These are phyloP conservation scores for Phanerochaete carnosa DNA, from an alignment of 768 basidiomycete species.

Conservation along the genomic window DNA sequence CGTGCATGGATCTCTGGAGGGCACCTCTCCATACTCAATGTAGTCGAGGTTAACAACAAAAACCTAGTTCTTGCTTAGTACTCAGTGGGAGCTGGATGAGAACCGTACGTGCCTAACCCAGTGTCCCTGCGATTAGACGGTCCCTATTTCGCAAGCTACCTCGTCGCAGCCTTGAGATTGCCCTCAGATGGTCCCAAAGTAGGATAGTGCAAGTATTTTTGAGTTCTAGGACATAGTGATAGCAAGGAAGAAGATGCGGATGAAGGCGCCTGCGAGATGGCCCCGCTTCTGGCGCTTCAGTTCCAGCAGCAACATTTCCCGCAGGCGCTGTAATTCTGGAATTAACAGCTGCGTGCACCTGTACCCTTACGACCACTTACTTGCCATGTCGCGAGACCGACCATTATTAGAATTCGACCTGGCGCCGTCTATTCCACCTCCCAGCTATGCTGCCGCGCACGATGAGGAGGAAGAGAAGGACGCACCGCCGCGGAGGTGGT, in stretches of 20 bases:
- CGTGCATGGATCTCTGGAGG: conserved; percentile 15
- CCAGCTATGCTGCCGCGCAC: conserved; percentile 16
- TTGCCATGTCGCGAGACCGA: conserved; percentile 7
- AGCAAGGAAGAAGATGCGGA: too few species aligned
- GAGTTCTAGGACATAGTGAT: neutral
- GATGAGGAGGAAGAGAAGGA: conserved; percentile 32
- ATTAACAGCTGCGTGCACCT: neutral
- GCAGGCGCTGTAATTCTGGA: neutral
- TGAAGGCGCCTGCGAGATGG: too few species aligned
- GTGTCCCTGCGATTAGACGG: too few species aligned
- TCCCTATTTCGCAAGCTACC: too few species aligned
- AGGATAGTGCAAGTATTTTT: neutral
- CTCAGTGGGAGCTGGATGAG: neutral
- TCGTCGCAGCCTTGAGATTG: too few species aligned
- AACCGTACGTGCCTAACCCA: neutral
- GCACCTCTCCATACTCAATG: conserved; percentile 3
- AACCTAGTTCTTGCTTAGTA: neutral
- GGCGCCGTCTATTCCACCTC: conserved; percentile 7
- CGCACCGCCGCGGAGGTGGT: conserved; percentile 45
- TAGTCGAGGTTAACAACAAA: neutral
- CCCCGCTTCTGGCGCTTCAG: neutral
- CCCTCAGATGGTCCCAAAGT: too few species aligned
- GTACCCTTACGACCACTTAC: neutral
- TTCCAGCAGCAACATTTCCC: neutral
- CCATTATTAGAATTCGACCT: conserved; percentile 10